These are phyloP conservation scores for Eurotiales sp. DNA, from an alignment of 2,329 filamentous ascomycete species.

Conservation along the genomic window DNA sequence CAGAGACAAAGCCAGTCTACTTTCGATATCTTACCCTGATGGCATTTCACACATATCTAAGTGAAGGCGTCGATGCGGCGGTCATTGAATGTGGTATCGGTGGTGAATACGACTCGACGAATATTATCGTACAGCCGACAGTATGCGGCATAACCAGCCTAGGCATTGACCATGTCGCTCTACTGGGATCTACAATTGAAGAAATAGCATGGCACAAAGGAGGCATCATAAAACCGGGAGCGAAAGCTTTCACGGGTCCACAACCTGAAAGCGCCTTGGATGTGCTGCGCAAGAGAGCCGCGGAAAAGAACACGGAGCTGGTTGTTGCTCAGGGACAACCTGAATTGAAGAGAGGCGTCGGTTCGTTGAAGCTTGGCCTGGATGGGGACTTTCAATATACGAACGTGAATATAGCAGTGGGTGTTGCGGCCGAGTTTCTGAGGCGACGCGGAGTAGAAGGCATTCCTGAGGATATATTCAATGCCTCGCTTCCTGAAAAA, in stretches of 20 bases:
- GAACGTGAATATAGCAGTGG: slow-evolving; percentile 60
- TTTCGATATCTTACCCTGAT: slow-evolving; percentile 89
- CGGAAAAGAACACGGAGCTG: slow-evolving; percentile 47
- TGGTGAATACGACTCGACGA: slow-evolving; percentile 89
- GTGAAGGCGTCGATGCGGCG: slow-evolving; percentile 70
- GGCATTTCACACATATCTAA: slow-evolving; percentile 77
- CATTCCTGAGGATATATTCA: slow-evolving; percentile 35
- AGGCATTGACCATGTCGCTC: slow-evolving; percentile 77
- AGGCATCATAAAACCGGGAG: slow-evolving; percentile 72
- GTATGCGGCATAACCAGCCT: slow-evolving; percentile 73
- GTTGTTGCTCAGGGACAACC: slow-evolving; percentile 49
- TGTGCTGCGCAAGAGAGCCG: slow-evolving; percentile 55
- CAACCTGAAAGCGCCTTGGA: slow-evolving; percentile 54
- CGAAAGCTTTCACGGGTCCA: slow-evolving; percentile 60
- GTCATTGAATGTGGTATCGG: slow-evolving; percentile 93
- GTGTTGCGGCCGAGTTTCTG: slow-evolving; percentile 42
- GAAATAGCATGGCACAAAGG: slow-evolving; percentile 91
- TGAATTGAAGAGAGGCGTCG: slow-evolving; percentile 35
- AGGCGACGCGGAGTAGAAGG: slow-evolving; percentile 29
- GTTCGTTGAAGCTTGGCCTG: slow-evolving; percentile 53
- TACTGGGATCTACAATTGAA: slow-evolving; percentile 74
- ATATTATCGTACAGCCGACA: slow-evolving; percentile 69
- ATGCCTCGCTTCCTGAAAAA: slow-evolving; percentile 52
- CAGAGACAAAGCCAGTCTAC: slow-evolving; percentile 74
- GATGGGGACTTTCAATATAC: slow-evolving; percentile 60